These are phyloP conservation scores for Tuber magnatum DNA, from an alignment of 495 filamentous ascomycete species.

Conservation along the genomic window DNA sequence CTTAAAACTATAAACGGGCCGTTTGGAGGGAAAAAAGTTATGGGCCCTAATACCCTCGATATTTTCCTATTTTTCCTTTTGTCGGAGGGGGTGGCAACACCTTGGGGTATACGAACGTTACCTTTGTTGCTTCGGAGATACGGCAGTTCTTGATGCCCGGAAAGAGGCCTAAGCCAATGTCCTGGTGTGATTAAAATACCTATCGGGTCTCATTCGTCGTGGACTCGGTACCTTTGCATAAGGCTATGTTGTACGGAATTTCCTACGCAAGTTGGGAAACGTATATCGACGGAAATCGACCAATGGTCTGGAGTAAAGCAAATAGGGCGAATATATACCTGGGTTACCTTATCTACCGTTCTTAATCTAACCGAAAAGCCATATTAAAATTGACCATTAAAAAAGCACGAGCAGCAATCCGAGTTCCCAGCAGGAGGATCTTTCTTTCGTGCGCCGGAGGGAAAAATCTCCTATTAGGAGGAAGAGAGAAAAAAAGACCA, in stretches of 20 bases:
- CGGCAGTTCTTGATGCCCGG: background rate
- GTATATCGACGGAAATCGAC: background rate
- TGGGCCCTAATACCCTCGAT: background rate
- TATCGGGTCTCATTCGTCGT: background rate
- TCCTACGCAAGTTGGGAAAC: background rate
- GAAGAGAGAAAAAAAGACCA: background rate
- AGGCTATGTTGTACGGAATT: background rate
- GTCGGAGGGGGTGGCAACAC: background rate
- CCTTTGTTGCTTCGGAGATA: background rate
- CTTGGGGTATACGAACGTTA: background rate
- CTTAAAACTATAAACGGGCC: constrained; percentile 17
- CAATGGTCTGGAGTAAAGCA: background rate
- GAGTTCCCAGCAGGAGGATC: background rate
- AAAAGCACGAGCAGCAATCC: background rate
- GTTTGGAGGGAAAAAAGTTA: background rate
- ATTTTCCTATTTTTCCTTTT: background rate
- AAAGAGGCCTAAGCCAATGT: background rate
- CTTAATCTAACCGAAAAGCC: background rate
- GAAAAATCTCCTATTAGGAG: background rate
- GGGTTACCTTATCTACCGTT: background rate
- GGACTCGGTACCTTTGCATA: background rate
- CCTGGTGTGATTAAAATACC: background rate
- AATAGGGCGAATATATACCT: background rate
- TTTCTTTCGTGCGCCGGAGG: background rate
- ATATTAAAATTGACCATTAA: background rate